A percentile compares a stretch with the other conserved stretches of the same genome.
These are phyloP conservation scores for Sparassis latifolia DNA, from an alignment of 1,284 basidiomycete species.

Conservation along the genomic window DNA sequence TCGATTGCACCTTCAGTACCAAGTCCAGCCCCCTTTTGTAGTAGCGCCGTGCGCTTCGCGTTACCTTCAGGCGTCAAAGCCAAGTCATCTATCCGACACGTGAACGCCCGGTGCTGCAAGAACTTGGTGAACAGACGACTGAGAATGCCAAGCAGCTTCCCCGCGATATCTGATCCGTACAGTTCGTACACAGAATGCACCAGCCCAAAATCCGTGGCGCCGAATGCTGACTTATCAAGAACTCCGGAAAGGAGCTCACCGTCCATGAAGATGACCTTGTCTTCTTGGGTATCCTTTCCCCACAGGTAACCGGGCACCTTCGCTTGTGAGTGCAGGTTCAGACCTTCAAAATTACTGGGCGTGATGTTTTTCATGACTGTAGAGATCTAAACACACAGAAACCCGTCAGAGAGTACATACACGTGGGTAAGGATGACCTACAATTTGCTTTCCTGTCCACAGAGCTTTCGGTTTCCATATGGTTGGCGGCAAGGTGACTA, in stretches of 20 bases:
- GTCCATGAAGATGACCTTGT: constrained; percentile 86
- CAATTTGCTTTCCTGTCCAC: constrained; percentile 99
- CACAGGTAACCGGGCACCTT: constrained; percentile 85
- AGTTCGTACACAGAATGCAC: constrained; percentile 98
- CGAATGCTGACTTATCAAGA: constrained; percentile 97
- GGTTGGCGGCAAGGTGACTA: constrained; percentile 84
- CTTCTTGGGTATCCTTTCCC: constrained; percentile 76
- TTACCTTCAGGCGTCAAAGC: constrained; percentile 85
- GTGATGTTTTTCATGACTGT: constrained; percentile 92
- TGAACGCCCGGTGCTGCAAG: constrained; percentile 94
- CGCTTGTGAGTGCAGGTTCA: constrained; percentile 84
- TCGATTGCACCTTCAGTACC: constrained; percentile 88
- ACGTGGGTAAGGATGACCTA: constrained; percentile 35
- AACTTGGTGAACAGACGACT: constrained; percentile 96
- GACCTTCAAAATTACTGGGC: constrained; percentile 73
- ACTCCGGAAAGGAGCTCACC: constrained; percentile 92
- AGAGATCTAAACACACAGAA: constrained; percentile 58
- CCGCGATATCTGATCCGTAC: constrained; percentile 90
- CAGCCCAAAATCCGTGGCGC: constrained; percentile 92
- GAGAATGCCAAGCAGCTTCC: constrained; percentile 88
- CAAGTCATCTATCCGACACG: constrained; percentile 98
- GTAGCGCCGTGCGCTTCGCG: constrained; percentile 58
- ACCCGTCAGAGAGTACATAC: constrained; percentile 1
- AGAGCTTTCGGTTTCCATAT: constrained; percentile 87
- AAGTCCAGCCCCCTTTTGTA: constrained; percentile 64